Percentiles rank a stretch among this genome's conserved stretches.
Evolutionary conservation across 139 green algal genomes (phyloP).

Genomic region (Chlamydomonas schloesseri): DNA sequence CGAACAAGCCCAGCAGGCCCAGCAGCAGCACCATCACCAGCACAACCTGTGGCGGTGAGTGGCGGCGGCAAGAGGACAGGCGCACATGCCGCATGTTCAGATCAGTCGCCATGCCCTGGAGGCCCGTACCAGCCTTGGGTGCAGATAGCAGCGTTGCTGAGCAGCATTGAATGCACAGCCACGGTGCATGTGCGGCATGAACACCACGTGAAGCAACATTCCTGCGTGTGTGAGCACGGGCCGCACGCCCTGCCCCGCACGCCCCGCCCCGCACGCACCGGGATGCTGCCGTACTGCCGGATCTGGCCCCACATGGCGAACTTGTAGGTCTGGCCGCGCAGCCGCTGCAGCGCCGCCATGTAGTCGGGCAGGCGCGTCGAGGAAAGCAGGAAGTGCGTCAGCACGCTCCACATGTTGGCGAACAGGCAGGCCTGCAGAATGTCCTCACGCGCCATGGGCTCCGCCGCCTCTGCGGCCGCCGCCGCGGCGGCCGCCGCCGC

Average conservation of each 20-base stretch:
- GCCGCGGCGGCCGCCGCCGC: background rate
- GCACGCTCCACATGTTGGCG: slow-evolving; percentile 30
- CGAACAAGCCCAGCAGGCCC: background rate
- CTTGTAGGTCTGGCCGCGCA: background rate
- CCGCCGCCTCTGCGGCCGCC: background rate
- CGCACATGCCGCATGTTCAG: too few relatives aligned
- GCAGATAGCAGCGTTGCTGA: too few relatives aligned
- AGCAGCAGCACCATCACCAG: background rate
- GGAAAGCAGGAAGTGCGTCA: slow-evolving; percentile 22
- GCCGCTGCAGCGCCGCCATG: slow-evolving; percentile 1
- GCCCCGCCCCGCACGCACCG: background rate
- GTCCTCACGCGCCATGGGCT: background rate
- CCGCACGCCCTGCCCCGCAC: too few relatives aligned
- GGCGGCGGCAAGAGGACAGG: too few relatives aligned
- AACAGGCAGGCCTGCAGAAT: slow-evolving; percentile 38
- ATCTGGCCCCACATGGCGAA: slow-evolving; percentile 16
- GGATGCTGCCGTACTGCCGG: slow-evolving; percentile 28
- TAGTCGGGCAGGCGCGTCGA: background rate
- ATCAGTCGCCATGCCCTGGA: too few relatives aligned
- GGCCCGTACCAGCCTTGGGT: too few relatives aligned
- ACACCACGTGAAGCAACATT: too few relatives aligned
- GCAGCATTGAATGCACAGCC: too few relatives aligned
- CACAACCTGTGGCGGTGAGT: background rate
- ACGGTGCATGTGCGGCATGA: too few relatives aligned
- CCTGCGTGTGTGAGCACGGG: too few relatives aligned